Conservation (phyloP, 768 basidiomycete genomes). For the Auricularia cornea region DNA sequence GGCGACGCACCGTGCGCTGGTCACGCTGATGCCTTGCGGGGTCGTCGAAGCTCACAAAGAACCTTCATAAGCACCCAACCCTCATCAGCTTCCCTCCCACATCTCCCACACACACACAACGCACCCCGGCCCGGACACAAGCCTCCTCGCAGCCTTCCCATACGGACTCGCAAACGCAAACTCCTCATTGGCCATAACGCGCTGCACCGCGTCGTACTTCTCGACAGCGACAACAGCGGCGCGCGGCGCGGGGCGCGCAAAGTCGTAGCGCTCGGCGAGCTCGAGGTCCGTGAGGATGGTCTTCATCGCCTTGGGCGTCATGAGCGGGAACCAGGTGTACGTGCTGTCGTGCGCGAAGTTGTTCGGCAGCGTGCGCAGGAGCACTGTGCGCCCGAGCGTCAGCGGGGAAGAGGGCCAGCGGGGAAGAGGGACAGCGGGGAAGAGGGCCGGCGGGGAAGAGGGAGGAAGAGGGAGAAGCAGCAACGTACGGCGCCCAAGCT, state of each 20-base stretch:
- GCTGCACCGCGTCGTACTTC: slow-evolving; percentile 27
- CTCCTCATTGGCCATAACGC: slow-evolving; percentile 24
- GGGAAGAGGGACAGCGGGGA: no score
- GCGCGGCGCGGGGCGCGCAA: slow-evolving; percentile 40
- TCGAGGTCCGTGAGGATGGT: slow-evolving; percentile 27
- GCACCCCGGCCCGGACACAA: slow-evolving; percentile 28
- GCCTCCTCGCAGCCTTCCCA: slow-evolving; percentile 17
- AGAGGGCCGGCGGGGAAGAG: no score
- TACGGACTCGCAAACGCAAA: slow-evolving; percentile 30
- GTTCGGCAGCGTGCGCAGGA: slow-evolving; percentile 63
- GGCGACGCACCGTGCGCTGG: slow-evolving; percentile 11
- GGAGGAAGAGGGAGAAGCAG: slow-evolving; percentile 25
- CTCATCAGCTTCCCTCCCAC: neutral
- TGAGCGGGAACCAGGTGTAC: slow-evolving; percentile 78
- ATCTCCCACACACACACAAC: no score
- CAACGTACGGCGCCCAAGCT: slow-evolving; percentile 44
- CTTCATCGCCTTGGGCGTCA: slow-evolving; percentile 48
- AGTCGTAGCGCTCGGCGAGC: slow-evolving; percentile 42
- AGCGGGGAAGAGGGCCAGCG: no score
- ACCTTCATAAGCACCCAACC: slow-evolving; percentile 7
- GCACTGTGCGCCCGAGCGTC: slow-evolving; percentile 25
- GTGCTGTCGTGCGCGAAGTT: slow-evolving; percentile 56
- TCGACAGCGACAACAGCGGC: slow-evolving; percentile 25
- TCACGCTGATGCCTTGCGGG: slow-evolving; percentile 27
- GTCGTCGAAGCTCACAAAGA: slow-evolving; percentile 33